These are phyloP conservation scores for Pseudopithomyces chartarum DNA, from an alignment of 2,329 filamentous ascomycete species.

Conservation along the genomic window DNA sequence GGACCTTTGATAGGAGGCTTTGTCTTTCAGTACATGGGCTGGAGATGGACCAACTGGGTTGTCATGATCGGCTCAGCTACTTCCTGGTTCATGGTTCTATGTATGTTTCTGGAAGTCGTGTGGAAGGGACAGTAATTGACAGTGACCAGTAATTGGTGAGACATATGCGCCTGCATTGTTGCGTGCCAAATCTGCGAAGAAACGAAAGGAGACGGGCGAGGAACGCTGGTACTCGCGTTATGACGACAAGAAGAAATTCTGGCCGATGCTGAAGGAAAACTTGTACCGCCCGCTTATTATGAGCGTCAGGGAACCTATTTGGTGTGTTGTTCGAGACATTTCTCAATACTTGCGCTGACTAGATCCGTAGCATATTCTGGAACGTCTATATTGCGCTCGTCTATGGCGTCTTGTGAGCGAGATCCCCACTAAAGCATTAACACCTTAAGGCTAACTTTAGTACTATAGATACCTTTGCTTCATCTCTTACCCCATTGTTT, in stretches of 20 bases:
- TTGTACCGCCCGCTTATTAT: constrained; percentile 78
- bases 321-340: constrained; percentile 52
- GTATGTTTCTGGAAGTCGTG: constrained; percentile 50
- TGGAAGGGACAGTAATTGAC: constrained; percentile 73
- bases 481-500: constrained; percentile 87
- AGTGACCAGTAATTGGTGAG: constrained; percentile 73
- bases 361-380: constrained; percentile 68
- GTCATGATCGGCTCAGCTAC: constrained; percentile 67
- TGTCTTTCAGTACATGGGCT: constrained; percentile 75
- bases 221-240: constrained; percentile 79
- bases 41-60: constrained; percentile 85
- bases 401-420: constrained; percentile 70
- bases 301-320: constrained; percentile 82
- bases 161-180: constrained; percentile 78
- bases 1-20: constrained; percentile 81
- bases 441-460: too few relatives aligned
- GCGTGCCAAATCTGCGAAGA: constrained; percentile 69
- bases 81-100: constrained; percentile 61
- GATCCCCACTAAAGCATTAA: too few relatives aligned
- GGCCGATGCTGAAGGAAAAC: constrained; percentile 72
- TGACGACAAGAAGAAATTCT: constrained; percentile 71
- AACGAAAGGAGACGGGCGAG: constrained; percentile 77
- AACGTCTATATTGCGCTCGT: constrained; percentile 74
- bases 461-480: constrained; percentile 73
- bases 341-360: neutral